Conservation (phyloP, 805 yeast species). For the Saccharomyces paradoxus region DNA sequence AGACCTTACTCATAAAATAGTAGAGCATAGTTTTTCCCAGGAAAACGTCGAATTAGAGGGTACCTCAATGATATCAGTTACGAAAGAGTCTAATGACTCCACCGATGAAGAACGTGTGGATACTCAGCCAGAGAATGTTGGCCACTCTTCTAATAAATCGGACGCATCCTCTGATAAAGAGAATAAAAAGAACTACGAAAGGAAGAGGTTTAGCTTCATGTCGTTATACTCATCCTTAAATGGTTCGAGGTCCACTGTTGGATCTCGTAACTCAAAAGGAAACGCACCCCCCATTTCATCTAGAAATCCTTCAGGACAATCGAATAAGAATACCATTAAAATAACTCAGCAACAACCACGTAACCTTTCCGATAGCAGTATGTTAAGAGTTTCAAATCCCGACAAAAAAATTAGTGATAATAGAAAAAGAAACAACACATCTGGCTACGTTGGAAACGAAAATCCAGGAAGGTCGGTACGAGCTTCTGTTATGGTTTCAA, state of each 20-base stretch:
- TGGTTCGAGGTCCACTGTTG: background rate
- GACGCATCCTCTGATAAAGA: background rate
- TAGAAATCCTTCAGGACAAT: background rate
- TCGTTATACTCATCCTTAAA: constrained; percentile 8
- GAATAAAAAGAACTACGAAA: constrained; percentile 1
- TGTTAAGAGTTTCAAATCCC: background rate
- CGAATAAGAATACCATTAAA: background rate
- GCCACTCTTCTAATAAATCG: background rate
- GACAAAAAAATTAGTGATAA: background rate
- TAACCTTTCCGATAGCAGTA: background rate
- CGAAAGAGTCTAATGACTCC: background rate
- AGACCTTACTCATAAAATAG: background rate
- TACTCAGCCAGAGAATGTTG: background rate
- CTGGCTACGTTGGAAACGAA: background rate
- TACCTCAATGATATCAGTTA: background rate
- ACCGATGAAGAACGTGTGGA: background rate
- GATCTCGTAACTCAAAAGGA: background rate
- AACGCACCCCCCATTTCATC: background rate
- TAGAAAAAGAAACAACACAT: background rate
- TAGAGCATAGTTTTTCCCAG: background rate
- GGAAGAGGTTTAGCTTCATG: constrained; percentile 11
- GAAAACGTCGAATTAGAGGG: background rate
- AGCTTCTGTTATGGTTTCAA: constrained; percentile 8
- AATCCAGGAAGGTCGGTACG: background rate
- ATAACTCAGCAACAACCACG: background rate